Evolutionary conservation across 2,329 filamentous ascomycete species (phyloP).

Genomic region (Pseudogymnoascus sp.): DNA sequence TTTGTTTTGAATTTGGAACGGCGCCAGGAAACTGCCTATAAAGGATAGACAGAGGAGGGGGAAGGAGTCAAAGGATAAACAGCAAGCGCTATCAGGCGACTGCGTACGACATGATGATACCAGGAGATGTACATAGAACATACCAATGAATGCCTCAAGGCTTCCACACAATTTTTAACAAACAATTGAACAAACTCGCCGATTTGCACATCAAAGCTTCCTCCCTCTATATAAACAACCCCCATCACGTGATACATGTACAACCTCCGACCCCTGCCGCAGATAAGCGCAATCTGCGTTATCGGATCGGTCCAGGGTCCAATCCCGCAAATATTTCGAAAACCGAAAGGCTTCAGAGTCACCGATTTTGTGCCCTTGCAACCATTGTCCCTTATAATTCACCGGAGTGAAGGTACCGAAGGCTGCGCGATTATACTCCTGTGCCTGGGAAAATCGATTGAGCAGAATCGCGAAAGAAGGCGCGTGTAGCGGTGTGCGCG

Average conservation of each 20-base stretch:
- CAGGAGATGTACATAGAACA: background rate
- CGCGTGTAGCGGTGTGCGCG: background rate
- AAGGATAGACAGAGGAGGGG: background rate
- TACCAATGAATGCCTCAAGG: background rate
- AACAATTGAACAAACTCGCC: background rate
- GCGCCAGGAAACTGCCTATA: background rate
- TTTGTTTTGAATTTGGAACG: background rate
- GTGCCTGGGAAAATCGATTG: background rate
- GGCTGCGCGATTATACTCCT: background rate
- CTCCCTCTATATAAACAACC: background rate
- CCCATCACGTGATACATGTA: background rate
- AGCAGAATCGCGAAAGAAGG: background rate
- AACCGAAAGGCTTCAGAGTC: background rate
- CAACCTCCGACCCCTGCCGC: background rate
- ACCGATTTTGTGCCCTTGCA: background rate
- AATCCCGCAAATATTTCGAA: slow-evolving; percentile 4
- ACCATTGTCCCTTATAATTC: background rate
- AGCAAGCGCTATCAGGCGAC: background rate
- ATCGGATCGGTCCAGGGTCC: slow-evolving; percentile 1
- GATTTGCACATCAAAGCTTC: background rate
- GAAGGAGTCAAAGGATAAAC: background rate
- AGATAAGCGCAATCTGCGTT: slow-evolving; percentile 8
- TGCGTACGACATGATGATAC: slow-evolving; percentile 5
- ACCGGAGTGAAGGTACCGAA: background rate
- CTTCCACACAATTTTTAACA: background rate